These are phyloP conservation scores for Thuja plicata DNA, from an alignment of 83 land plant genomes.

Conservation along the genomic window DNA sequence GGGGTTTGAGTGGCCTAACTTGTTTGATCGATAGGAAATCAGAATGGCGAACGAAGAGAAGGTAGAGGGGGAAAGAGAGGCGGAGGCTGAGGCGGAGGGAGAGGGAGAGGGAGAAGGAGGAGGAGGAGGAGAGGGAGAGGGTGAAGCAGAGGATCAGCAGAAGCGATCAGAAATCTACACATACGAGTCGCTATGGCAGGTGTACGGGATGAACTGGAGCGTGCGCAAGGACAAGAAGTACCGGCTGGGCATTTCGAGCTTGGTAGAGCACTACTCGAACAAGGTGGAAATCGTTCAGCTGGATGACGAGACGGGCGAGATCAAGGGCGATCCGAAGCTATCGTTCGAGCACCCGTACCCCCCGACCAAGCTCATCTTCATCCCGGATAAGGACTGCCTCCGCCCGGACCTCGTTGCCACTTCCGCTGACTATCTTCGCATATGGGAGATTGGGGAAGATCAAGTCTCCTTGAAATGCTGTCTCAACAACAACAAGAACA, in stretches of 20 bases:
- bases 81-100: background rate
- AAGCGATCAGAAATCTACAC: conserved; percentile 94
- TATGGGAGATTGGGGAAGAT: conserved; percentile 60
- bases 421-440: conserved; percentile 78
- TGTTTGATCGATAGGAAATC: too few species aligned
- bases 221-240: conserved; percentile 92
- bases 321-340: conserved; percentile 74
- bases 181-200: conserved; percentile 89
- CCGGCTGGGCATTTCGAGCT: conserved; percentile 85
- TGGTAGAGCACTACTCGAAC: conserved; percentile 76
- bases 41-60: background rate
- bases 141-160: conserved; percentile 61
- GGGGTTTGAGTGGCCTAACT: too few species aligned
- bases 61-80: background rate
- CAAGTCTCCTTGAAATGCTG: conserved; percentile 30
- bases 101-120: background rate
- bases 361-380: conserved; percentile 87
- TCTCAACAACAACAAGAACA: conserved; percentile 83
- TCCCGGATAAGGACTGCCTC: conserved; percentile 82
- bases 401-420: conserved; percentile 86
- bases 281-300: conserved; percentile 91
- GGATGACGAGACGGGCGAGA: conserved; percentile 84
- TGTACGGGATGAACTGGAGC: conserved; percentile 98
- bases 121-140: background rate
- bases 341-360: conserved; percentile 92